Evolutionary conservation across 495 filamentous ascomycete species (phyloP).

Genomic region (Penicillium bialowiezense): DNA sequence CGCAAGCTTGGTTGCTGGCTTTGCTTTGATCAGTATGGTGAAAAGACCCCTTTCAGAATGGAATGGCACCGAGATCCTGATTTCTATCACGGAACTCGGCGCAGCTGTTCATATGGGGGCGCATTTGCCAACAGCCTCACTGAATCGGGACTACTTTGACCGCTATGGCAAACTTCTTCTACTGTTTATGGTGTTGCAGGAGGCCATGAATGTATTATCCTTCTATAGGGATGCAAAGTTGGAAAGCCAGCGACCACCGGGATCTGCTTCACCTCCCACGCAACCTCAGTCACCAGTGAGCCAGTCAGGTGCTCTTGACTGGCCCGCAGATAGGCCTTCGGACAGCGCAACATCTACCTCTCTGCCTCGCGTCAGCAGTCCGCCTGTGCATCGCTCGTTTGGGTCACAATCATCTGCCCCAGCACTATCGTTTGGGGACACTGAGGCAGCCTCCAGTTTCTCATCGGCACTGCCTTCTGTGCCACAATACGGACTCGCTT

Average conservation of each 20-base stretch:
- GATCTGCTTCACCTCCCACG: slow-evolving; percentile 1
- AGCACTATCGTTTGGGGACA: slow-evolving; percentile 33
- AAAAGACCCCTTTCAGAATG: slow-evolving; percentile 37
- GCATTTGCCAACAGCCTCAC: slow-evolving; percentile 31
- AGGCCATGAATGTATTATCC: slow-evolving; percentile 29
- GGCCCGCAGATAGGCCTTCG: slow-evolving; percentile 8
- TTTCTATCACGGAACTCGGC: slow-evolving; percentile 40
- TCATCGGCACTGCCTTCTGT: slow-evolving; percentile 26
- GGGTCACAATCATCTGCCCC: slow-evolving; percentile 17
- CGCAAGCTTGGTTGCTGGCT: slow-evolving; percentile 41
- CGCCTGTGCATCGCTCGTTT: slow-evolving; percentile 18
- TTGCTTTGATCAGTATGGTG: slow-evolving; percentile 37
- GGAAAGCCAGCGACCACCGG: slow-evolving; percentile 5
- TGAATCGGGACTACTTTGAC: slow-evolving; percentile 40
- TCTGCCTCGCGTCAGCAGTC: slow-evolving; percentile 12
- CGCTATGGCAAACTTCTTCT: slow-evolving; percentile 41
- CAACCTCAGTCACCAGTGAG: slow-evolving; percentile 1
- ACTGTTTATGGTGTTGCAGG: slow-evolving; percentile 41
- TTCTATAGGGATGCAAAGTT: slow-evolving; percentile 17
- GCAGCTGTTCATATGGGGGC: slow-evolving; percentile 40
- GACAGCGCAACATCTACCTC: slow-evolving; percentile 7
- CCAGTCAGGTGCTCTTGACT: slow-evolving; percentile 6
- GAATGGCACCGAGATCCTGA: slow-evolving; percentile 44
- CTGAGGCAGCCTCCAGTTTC: slow-evolving; percentile 31
- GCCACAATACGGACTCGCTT: slow-evolving; percentile 20